Conservation (phyloP, 345 rosid genomes). For the Mercurialis annua region DNA sequence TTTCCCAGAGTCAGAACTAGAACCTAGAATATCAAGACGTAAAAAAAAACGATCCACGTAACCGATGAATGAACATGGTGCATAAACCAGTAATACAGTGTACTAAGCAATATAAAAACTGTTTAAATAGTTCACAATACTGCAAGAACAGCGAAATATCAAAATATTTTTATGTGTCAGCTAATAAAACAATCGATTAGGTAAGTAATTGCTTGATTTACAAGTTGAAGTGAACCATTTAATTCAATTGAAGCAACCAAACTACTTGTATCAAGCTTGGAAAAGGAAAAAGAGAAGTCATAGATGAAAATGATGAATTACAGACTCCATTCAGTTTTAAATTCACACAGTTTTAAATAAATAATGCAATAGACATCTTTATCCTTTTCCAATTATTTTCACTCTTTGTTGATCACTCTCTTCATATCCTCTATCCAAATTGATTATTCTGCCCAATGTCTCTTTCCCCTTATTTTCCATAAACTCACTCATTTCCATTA, state of each 20-base stretch:
- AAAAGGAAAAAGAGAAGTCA: neutral
- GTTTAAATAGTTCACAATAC: neutral
- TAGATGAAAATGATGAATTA: neutral
- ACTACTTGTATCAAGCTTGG: neutral
- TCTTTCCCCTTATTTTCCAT: neutral
- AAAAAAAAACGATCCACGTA: neutral
- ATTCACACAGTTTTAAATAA: neutral
- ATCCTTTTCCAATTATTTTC: neutral
- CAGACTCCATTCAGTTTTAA: neutral
- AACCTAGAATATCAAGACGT: neutral
- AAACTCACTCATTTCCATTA: neutral
- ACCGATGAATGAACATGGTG: neutral
- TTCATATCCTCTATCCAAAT: neutral
- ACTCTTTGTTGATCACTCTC: neutral
- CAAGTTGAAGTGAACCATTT: neutral
- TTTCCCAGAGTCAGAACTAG: neutral
- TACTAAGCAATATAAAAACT: neutral
- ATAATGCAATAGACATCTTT: neutral
- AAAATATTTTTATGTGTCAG: neutral
- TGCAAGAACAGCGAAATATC: neutral
- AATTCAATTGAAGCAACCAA: slow-evolving; percentile 1
- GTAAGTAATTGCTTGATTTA: neutral
- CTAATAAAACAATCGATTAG: neutral
- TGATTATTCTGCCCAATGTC: too few relatives aligned
- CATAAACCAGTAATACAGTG: neutral